Base-by-base conservation (phyloP, 192 early-diverging fungal species). In the Dispira simplex region DNA sequence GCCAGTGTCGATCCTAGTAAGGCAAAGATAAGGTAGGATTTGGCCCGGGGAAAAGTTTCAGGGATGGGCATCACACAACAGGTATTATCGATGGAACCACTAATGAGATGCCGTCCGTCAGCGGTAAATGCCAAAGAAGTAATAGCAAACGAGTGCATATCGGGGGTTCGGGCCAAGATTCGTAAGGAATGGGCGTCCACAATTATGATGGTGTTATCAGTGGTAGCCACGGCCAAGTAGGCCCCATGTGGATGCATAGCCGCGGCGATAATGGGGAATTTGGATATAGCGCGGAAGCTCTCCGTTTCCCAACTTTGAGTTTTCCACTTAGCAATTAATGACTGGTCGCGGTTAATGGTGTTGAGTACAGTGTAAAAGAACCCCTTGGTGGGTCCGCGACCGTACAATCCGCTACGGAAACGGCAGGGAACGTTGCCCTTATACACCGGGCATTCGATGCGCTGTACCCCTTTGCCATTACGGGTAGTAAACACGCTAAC, bases 371-470 rank as follows among this genome's bases (percentile, higher is more conserved):
- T 60, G 39, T 60, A 60, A 27, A 43, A 60, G 32, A 11, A 60
- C 5, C 44, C 32, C 13, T 60, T 44, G 28, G 58, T 60, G 32
- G 21, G 25, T 18, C 39, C 58, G 3, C 58, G 58, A 21, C 58
- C 58, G 58, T 60, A 60, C 32, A 60, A 18, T 8, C 58, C 32
- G 58, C 27, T 43, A 2, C 58, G 58, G 39, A 60, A 60, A n/a
- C 39, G 58, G 32, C 58, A 60, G 18, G 11, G 18, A 32, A 18
- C 10, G 14, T 60, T 60, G 43, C 16, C 16, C 27, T 60, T 60
- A 13, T 60, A 60, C 5, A 60, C 58, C 39, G 58, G 58, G 58
- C 58, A 60, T 16, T 60, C 58, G 43, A 60, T 60, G 58, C 27
- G 58, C 28, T 60, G 58, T 14, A 60, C 58, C 14, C 58, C 58